Conservation (phyloP, 169 alveolate genomes). For the Eimeria brunetti region DNA sequence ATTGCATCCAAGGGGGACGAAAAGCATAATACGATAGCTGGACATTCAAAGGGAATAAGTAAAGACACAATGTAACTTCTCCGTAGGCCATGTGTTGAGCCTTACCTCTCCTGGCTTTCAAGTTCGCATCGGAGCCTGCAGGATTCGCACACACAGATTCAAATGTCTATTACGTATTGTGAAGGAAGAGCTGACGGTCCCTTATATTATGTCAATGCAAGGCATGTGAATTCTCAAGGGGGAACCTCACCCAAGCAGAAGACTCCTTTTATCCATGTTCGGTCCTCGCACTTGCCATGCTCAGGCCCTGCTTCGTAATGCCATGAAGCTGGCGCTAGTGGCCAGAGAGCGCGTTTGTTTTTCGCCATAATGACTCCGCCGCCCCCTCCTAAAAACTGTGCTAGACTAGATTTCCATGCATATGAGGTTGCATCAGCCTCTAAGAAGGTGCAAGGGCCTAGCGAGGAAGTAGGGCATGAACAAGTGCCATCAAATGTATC, state of each 20-base stretch:
- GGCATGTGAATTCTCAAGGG: neutral
- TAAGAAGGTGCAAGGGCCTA: slow-evolving; percentile 37
- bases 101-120: slow-evolving; percentile 22
- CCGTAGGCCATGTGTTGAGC: neutral
- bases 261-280: slow-evolving; percentile 42
- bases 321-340: slow-evolving; percentile 11
- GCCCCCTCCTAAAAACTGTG: slow-evolving; percentile 6
- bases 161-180: neutral
- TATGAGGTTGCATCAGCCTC: slow-evolving; percentile 35
- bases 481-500: slow-evolving; percentile 24
- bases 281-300: slow-evolving; percentile 8
- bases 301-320: slow-evolving; percentile 47
- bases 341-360: slow-evolving; percentile 56
- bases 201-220: neutral
- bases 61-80: neutral
- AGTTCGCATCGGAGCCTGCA: slow-evolving; percentile 18
- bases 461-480: slow-evolving; percentile 3
- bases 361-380: slow-evolving; percentile 60
- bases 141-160: neutral
- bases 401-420: slow-evolving; percentile 8
- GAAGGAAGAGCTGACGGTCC: neutral
- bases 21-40: too few species aligned
- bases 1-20: neutral
- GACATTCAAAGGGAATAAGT: too few species aligned
- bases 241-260: slow-evolving; percentile 30